Conservation (phyloP, 2,329 filamentous ascomycete species). For the Didymella pinodella region DNA sequence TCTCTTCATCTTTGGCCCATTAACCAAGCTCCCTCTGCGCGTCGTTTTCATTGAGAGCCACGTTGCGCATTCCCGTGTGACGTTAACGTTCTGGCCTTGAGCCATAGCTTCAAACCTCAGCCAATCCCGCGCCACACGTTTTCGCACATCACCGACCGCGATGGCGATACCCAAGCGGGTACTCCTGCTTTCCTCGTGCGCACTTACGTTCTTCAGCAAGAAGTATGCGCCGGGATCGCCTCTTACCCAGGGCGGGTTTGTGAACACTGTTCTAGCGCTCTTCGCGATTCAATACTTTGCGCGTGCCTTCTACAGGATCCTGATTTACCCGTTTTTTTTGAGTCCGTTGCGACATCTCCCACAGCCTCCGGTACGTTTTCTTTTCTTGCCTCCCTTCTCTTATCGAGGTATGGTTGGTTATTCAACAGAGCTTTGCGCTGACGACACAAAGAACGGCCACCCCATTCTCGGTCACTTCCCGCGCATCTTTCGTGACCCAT, state of each 20-base stretch:
- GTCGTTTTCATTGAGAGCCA: neutral
- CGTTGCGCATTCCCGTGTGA: neutral
- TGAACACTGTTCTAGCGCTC: conserved; percentile 53
- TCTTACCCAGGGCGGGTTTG: conserved; percentile 41
- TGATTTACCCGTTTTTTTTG: conserved; percentile 66
- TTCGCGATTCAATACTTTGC: conserved; percentile 50
- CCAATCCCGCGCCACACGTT: conserved; percentile 7
- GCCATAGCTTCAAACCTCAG: neutral
- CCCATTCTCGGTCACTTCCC: conserved; percentile 54
- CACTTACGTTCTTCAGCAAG: conserved; percentile 40
- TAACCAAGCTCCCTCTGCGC: neutral
- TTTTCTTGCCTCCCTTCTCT: neutral
- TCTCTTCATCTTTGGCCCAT: neutral
- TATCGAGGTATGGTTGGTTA: neutral
- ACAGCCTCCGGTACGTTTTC: conserved; percentile 54
- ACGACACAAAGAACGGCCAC: conserved; percentile 18
- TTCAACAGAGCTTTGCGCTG: neutral
- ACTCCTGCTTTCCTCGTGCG: conserved; percentile 35
- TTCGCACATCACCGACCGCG: conserved; percentile 14
- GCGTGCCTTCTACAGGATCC: conserved; percentile 52
- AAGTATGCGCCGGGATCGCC: conserved; percentile 46
- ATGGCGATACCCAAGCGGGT: conserved; percentile 42
- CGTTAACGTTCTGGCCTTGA: neutral
- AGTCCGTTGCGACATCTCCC: conserved; percentile 67
- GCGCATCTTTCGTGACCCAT: conserved; percentile 53